phyloP scores from a whole-genome alignment of 106 monocot species.

The Dendrobium chrysotoxum region DNA sequence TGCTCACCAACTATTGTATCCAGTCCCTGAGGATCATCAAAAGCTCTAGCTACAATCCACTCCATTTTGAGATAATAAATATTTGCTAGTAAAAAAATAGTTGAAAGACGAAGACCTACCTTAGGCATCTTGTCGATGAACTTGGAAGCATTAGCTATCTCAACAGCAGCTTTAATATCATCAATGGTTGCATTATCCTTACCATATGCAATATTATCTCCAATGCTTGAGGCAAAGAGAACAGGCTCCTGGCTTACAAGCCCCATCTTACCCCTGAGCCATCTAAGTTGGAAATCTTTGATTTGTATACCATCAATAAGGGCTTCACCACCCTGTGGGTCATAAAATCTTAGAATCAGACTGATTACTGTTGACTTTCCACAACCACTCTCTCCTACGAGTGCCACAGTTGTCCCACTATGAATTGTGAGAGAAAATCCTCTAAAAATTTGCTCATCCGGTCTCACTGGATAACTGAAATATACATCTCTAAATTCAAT shows the following conservation, averaged over 20 bases:
- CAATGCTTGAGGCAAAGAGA: constrained; percentile 37
- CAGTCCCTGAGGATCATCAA: constrained; percentile 24
- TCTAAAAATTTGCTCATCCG: constrained; percentile 22
- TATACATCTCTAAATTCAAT: constrained; percentile 18
- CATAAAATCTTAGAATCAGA: constrained; percentile 42
- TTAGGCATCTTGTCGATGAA: constrained; percentile 55
- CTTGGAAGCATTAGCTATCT: constrained; percentile 42
- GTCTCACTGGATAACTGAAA: constrained; percentile 39
- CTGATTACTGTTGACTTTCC: constrained; percentile 45
- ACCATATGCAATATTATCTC: constrained; percentile 45
- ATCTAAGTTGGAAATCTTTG: constrained; percentile 38
- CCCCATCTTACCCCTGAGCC: constrained; percentile 44
- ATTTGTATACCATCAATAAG: constrained; percentile 42
- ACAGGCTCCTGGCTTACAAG: constrained; percentile 48
- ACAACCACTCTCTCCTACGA: constrained; percentile 48
- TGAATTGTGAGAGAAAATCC: constrained; percentile 28
- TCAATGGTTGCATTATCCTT: constrained; percentile 37
- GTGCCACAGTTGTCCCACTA: constrained; percentile 27
- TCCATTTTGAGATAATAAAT: not conserved
- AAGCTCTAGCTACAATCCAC: not conserved
- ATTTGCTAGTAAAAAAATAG: not conserved
- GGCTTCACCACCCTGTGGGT: constrained; percentile 39
- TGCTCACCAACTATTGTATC: constrained; percentile 52
- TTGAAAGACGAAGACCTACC: constrained; percentile 11
- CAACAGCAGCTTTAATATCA: constrained; percentile 32